Conservation (phyloP, 108 stramenopile species). For the Cyclotella choctawhatcheeana region DNA sequence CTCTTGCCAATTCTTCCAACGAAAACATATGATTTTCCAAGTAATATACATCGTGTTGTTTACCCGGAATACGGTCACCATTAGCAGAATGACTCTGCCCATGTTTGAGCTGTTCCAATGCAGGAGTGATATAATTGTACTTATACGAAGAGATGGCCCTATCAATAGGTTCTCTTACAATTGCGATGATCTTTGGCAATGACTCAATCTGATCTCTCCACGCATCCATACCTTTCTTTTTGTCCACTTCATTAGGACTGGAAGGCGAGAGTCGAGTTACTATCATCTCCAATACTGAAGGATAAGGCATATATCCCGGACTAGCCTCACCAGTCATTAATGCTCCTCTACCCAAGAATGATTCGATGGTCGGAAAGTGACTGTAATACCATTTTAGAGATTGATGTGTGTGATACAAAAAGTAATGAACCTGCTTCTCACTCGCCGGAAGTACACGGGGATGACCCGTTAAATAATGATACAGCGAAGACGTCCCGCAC, state of each 20-base stretch:
- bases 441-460: constrained; percentile 69
- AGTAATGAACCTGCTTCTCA: constrained; percentile 87
- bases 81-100: constrained; percentile 32
- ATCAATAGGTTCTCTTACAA: constrained; percentile 80
- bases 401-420: constrained; percentile 45
- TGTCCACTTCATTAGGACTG: not conserved
- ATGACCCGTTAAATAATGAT: constrained; percentile 78
- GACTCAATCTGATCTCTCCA: constrained; percentile 26
- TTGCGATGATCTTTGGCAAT: constrained; percentile 60
- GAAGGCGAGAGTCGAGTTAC: constrained; percentile 17
- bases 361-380: constrained; percentile 72
- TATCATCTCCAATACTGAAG: constrained; percentile 34
- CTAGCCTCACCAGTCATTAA: constrained; percentile 89
- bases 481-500: constrained; percentile 68
- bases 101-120: constrained; percentile 46
- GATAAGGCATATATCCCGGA: constrained; percentile 79
- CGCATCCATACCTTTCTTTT: constrained; percentile 14
- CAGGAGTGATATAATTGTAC: constrained; percentile 81
- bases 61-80: constrained; percentile 31
- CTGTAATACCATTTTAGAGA: constrained; percentile 73
- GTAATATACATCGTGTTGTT: constrained; percentile 55
- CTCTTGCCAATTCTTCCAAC: constrained; percentile 78
- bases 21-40: constrained; percentile 59
- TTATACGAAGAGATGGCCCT: constrained; percentile 76
- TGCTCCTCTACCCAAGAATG: constrained; percentile 72